phyloP scores from a whole-genome alignment of 108 stramenopile genomes.

The Cyclotella kingstonii region DNA sequence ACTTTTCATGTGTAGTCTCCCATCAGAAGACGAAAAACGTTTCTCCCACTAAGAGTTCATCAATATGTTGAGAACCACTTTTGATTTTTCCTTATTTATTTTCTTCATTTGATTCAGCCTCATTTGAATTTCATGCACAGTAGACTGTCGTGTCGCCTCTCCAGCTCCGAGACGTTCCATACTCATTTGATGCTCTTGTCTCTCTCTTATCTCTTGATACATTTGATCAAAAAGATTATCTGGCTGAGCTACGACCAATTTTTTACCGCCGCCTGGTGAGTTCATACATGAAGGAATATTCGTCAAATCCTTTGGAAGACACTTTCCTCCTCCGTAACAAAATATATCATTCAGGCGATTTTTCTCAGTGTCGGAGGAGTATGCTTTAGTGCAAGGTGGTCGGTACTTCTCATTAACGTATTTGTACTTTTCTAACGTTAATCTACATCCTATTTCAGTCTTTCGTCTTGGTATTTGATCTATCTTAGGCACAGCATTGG shows the following conservation, averaged over 20 bases:
- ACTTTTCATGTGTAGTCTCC: too few species aligned
- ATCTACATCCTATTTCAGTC: conserved; percentile 11
- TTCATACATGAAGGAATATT: background rate
- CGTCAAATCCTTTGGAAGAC: conserved; percentile 23
- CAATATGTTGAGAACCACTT: conserved; percentile 11
- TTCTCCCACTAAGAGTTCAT: conserved; percentile 18
- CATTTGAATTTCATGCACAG: conserved; percentile 22
- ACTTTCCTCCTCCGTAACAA: conserved; percentile 9
- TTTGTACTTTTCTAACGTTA: conserved; percentile 2
- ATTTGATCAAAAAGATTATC: conserved; percentile 33
- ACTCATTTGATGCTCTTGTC: conserved; percentile 34
- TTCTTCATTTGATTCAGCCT: conserved; percentile 23
- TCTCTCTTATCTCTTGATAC: conserved; percentile 27
- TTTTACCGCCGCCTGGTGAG: background rate
- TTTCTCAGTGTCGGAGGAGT: conserved; percentile 34
- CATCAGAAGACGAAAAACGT: too few species aligned
- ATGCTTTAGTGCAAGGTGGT: conserved; percentile 13
- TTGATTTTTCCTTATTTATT: conserved; percentile 22
- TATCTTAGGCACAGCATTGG: conserved; percentile 1
- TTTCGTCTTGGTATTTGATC: conserved; percentile 33
- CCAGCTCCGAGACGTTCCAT: conserved; percentile 39
- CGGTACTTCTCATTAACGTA: conserved; percentile 31
- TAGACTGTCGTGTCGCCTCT: conserved; percentile 20
- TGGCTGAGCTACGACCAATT: background rate
- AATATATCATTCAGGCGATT: conserved; percentile 19